Base-by-base conservation (phyloP, 2,329 filamentous ascomycete genomes). In the Sporothrix luriei region DNA sequence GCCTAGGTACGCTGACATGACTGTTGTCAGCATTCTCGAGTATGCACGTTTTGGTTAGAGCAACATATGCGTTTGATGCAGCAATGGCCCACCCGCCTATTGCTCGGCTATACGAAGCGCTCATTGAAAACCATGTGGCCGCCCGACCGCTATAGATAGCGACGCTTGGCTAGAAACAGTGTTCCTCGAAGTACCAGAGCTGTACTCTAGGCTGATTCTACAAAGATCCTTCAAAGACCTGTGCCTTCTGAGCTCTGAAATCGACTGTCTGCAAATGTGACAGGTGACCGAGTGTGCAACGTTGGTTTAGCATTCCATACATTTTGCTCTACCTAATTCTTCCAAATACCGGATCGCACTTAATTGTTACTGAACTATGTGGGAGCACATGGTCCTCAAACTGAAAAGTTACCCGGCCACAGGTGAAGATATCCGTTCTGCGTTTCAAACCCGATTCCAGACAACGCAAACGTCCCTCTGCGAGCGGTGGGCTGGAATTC, bases 21-120 rank as follows among this genome's bases (percentile, higher is more conserved):
- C 59, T 2, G 29, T 62, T 62, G 59, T 62, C 14, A 64, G 61
- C 16, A 64, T 49, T 14, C 43, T 64, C 43, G 61, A 64, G 24
- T 49, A 48, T 49, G 43, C 24, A 7, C 40, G 61, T 19, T 24
- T 24, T 49, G 24, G 61, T 64, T 13, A 43, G 43, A 9, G 61
- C 43, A 4, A 33, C 14, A 14, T 43, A n/a, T 48, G 61, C 61
- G n/a, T 49, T 64, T 14, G 43, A 64, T 10, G 61, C 61, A 33
- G 43, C 61, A 49, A 49, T 64, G 43, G 9, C 40, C 40, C 43
- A 64, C 61, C 43, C 24, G 2, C 24, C 43, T 19, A 64, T 64
- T 33, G 43, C 43, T 13, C 43, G 61, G 59, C 40, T 49, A 13
- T 64, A 49, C 11, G 38, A 7, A 4, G 43, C 61, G 2, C 61